A percentile compares a stretch with the other conserved stretches of the same genome.
These are phyloP conservation scores for Cyclanthera cordifolia DNA, from an alignment of 306 rosid genomes.

Conservation along the genomic window DNA sequence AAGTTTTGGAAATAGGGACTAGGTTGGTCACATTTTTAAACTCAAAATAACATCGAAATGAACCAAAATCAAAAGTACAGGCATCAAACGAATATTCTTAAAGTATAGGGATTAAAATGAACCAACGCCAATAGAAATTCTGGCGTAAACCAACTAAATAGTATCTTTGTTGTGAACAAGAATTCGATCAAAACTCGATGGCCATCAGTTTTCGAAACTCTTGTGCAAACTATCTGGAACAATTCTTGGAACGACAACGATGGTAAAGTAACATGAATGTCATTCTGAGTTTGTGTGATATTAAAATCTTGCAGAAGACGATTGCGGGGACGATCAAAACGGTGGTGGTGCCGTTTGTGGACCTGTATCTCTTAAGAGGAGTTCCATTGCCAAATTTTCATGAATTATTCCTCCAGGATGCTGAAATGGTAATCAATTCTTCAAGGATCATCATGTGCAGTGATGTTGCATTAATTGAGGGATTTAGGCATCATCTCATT, in stretches of 20 bases:
- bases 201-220: neutral
- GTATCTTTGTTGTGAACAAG: neutral
- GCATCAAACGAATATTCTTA: no score
- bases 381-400: slow-evolving; percentile 40
- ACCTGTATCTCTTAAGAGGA: slow-evolving; percentile 42
- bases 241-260: neutral
- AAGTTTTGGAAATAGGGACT: no score
- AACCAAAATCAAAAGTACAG: no score
- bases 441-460: slow-evolving; percentile 46
- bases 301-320: slow-evolving; percentile 39
- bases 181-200: neutral
- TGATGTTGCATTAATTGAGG: slow-evolving; percentile 25
- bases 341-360: slow-evolving; percentile 35
- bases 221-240: neutral
- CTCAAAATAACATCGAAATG: no score
- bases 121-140: no score
- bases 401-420: slow-evolving; percentile 43
- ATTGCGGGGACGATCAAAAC: slow-evolving; percentile 39
- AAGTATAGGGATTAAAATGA: no score
- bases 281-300: neutral
- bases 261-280: neutral
- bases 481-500: neutral
- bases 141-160: no score
- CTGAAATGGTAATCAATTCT: slow-evolving; percentile 29
- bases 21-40: no score